A percentile compares a stretch with the other conserved stretches of the same genome.
phyloP scores from a whole-genome alignment of 306 rosid species.

The Medicago lupulina region DNA sequence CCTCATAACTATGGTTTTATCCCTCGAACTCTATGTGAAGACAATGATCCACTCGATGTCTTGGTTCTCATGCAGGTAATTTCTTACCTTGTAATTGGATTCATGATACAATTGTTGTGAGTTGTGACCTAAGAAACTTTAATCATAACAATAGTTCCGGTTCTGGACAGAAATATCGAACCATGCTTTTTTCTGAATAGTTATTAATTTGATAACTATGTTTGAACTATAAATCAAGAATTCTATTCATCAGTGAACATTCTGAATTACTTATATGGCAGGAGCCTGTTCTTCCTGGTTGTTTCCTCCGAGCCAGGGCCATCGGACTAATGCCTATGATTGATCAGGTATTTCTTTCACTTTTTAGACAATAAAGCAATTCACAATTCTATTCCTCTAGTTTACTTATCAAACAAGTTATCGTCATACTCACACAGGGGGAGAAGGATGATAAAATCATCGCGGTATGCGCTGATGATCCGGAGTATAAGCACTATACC shows the following conservation, averaged over 20 bases:
- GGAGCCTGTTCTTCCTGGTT: constrained; percentile 98
- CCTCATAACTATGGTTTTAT: constrained; percentile 97
- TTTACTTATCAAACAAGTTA: constrained; percentile 8
- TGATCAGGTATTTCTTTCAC: constrained; percentile 71
- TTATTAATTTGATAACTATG: constrained; percentile 10
- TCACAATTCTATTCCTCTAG: background rate
- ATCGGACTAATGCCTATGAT: constrained; percentile 99
- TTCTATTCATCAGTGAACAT: constrained; percentile 5
- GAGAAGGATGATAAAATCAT: constrained; percentile 98
- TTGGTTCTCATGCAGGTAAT: constrained; percentile 95
- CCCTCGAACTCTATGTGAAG: constrained; percentile 95
- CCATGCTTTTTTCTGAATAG: background rate
- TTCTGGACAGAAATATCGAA: background rate
- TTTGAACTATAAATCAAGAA: constrained; percentile 23
- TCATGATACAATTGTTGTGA: background rate
- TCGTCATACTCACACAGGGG: constrained; percentile 57
- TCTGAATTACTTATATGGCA: constrained; percentile 46
- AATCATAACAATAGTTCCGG: too few relatives aligned
- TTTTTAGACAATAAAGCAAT: constrained; percentile 1
- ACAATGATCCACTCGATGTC: constrained; percentile 93
- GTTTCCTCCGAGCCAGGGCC: constrained; percentile 91
- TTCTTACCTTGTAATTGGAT: constrained; percentile 20
- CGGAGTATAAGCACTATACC: constrained; percentile 82
- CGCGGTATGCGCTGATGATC: constrained; percentile 99
- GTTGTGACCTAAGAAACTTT: too few relatives aligned